Evolutionary conservation across 2,329 filamentous ascomycete species (phyloP).

Genomic region (Aureobasidium leucospermi): DNA sequence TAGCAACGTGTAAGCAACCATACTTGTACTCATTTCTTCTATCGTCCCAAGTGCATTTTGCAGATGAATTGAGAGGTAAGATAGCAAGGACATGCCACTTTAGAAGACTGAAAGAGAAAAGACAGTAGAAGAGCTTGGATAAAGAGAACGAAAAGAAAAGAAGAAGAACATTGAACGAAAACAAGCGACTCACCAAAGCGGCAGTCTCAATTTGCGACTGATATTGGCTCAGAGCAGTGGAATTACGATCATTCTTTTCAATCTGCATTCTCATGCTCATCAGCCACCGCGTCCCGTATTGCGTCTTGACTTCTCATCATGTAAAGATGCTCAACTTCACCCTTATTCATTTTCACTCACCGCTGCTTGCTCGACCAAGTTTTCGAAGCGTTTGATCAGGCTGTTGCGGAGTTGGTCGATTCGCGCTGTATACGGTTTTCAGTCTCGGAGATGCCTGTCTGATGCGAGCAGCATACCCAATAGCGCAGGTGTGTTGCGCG

Average conservation of each 20-base stretch:
- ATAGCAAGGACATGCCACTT: not conserved
- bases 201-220: slow-evolving; percentile 53
- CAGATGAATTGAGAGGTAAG: no score
- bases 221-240: slow-evolving; percentile 50
- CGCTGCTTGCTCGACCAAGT: slow-evolving; percentile 47
- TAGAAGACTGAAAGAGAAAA: not conserved
- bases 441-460: not conserved
- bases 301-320: no score
- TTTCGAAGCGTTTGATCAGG: slow-evolving; percentile 47
- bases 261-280: slow-evolving; percentile 28
- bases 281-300: not conserved
- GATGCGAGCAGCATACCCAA: slow-evolving; percentile 23
- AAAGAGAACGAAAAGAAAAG: not conserved
- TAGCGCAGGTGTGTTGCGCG: slow-evolving; percentile 36
- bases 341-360: slow-evolving; percentile 25
- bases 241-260: slow-evolving; percentile 45
- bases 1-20: slow-evolving; percentile 21
- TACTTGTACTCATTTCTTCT: not conserved
- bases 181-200: slow-evolving; percentile 41
- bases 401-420: slow-evolving; percentile 34
- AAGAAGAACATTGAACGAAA: not conserved
- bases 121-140: not conserved
- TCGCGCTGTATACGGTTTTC: slow-evolving; percentile 24
- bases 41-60: no score
- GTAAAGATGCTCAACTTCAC: no score